Conservation (phyloP, 495 filamentous ascomycete genomes). For the Hyaloscypha finlandica region DNA sequence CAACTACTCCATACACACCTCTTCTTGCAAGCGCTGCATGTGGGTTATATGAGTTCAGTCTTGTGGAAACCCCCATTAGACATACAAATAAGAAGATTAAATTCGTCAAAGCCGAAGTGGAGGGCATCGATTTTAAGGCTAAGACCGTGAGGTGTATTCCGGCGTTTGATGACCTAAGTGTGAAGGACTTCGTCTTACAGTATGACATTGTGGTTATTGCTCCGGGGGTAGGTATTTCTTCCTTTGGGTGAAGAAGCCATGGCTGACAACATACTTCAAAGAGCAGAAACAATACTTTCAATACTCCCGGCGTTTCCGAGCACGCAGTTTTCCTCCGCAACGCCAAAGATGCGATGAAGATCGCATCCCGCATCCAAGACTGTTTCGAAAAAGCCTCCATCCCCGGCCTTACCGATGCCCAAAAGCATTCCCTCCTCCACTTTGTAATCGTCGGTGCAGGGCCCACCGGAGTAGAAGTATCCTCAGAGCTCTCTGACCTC, state of each 20-base stretch:
- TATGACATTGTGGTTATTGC: conserved; percentile 82
- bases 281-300: conserved; percentile 76
- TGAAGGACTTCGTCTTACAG: conserved; percentile 53
- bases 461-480: conserved; percentile 85
- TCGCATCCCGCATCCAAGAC: conserved; percentile 39
- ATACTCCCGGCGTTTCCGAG: conserved; percentile 73
- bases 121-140: conserved; percentile 65
- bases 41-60: conserved; percentile 83
- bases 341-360: conserved; percentile 69
- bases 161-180: conserved; percentile 1
- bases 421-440: conserved; percentile 67
- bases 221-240: conserved; percentile 51
- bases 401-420: conserved; percentile 46
- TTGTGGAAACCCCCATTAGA: conserved; percentile 71
- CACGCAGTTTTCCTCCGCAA: conserved; percentile 85
- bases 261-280: neutral
- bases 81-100: conserved; percentile 47
- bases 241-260: too few relatives aligned
- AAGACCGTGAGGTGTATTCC: conserved; percentile 71
- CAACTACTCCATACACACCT: conserved; percentile 78
- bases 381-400: conserved; percentile 23
- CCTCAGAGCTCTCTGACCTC: conserved; percentile 83
- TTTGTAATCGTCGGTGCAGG: conserved; percentile 88
- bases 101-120: conserved; percentile 73
- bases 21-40: conserved; percentile 77